Base-by-base conservation (phyloP, 2,329 filamentous ascomycete genomes). In the Colletotrichum caudatum region DNA sequence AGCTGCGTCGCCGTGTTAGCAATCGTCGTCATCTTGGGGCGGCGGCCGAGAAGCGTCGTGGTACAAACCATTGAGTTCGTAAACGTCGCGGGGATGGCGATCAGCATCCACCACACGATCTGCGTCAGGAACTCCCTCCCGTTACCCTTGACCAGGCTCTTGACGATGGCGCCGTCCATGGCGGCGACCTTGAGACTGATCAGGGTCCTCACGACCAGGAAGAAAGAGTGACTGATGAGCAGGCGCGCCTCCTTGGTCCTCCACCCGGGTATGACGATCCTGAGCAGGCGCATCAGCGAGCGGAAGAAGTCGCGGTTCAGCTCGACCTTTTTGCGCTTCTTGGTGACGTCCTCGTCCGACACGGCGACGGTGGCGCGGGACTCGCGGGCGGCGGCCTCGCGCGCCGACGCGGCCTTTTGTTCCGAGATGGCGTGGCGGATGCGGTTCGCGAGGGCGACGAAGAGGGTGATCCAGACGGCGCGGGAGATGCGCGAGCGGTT, bases 101-200 rank as follows among this genome's bases (percentile, higher is more conserved):
- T 96, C 66, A 95, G 81, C 96, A 99, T 99, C 96, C 96, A 99
- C 94, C 95, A 98, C 7, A 97, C 89, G 76, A 99, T 91, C 0
- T 94, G 91, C 76, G 91, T 91, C 76, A 98, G 79, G 76, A 99
- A 99, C 75, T 97, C 94, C 81, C 90, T 93, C 20, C 95, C 96
- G 75, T 92, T 96, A 2, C 96, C 96, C 81, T 94, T 92, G 57
- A 99, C 95, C 67, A 99, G 84, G 74, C 91, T 95, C 83, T 96
- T 97, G 71, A 99, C 96, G 72, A 99, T 89, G 72, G 91, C 91
- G 57, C 96, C 96, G 82, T 99, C 96, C 86, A 99, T 91, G 81
- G 97, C 95, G 2, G 96, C 96, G 29, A 99, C 96, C 81, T 97
- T 97, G 77, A 99, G 81, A 82, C 95, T 98, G 76, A 99, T 94